phyloP scores from a whole-genome alignment of 768 basidiomycete genomes.

The Omphalotus guepiniiformis region DNA sequence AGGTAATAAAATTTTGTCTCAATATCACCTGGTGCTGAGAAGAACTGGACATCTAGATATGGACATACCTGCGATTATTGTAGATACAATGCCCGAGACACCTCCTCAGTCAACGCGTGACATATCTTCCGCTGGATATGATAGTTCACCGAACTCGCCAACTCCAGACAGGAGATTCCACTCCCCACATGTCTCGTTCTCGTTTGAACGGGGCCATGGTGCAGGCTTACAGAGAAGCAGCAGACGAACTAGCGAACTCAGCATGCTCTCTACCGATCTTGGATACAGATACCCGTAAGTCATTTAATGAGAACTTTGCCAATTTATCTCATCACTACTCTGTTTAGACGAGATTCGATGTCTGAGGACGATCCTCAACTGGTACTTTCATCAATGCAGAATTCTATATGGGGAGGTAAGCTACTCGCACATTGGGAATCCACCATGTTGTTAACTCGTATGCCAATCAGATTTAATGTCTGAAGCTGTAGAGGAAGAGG shows the following conservation, averaged over 20 bases:
- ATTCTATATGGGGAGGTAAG: constrained; percentile 72
- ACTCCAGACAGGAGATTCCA: constrained; percentile 32
- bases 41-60: constrained; percentile 1
- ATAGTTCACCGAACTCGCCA: constrained; percentile 34
- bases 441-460: background rate
- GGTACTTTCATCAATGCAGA: constrained; percentile 55
- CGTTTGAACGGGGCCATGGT: constrained; percentile 31
- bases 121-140: constrained; percentile 42
- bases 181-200: constrained; percentile 44
- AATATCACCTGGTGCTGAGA: background rate
- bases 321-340: background rate
- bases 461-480: constrained; percentile 34
- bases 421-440: background rate
- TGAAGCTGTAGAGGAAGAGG: constrained; percentile 43
- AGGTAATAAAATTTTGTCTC: constrained; percentile 26
- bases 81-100: constrained; percentile 53
- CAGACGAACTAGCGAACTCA: constrained; percentile 54
- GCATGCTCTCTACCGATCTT: constrained; percentile 53
- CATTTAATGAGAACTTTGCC: constrained; percentile 7
- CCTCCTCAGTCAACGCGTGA: constrained; percentile 51
- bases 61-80: constrained; percentile 73
- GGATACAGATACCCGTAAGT: constrained; percentile 46
- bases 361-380: constrained; percentile 43
- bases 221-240: constrained; percentile 51
- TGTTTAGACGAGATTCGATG: constrained; percentile 32